These are phyloP conservation scores for Tricholoma sp. DNA, from an alignment of 768 basidiomycete species.

Conservation along the genomic window DNA sequence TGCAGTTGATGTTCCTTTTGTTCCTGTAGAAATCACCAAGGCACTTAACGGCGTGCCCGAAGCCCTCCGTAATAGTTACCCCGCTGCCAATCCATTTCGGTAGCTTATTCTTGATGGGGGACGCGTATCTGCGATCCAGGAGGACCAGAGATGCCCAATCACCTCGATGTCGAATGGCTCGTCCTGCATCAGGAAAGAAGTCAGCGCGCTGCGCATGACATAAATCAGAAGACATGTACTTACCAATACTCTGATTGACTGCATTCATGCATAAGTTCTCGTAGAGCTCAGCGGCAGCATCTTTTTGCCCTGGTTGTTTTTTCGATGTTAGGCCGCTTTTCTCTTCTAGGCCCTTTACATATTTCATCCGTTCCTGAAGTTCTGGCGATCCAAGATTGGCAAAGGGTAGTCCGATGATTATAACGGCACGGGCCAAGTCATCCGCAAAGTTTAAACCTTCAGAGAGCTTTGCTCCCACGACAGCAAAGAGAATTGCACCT, in stretches of 20 bases:
- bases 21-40: slow-evolving; percentile 66
- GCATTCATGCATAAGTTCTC: slow-evolving; percentile 91
- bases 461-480: slow-evolving; percentile 95
- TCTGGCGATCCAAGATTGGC: slow-evolving; percentile 90
- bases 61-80: slow-evolving; percentile 53
- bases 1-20: slow-evolving; percentile 29
- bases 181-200: slow-evolving; percentile 42
- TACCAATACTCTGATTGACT: slow-evolving; percentile 96
- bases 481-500: slow-evolving; percentile 87
- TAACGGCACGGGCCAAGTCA: slow-evolving; percentile 77
- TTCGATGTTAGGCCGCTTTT: slow-evolving; percentile 27
- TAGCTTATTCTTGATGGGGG: slow-evolving; percentile 72
- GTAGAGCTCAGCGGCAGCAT: slow-evolving; percentile 80
- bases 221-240: slow-evolving; percentile 17
- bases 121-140: slow-evolving; percentile 78
- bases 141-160: slow-evolving; percentile 93
- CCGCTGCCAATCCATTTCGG: slow-evolving; percentile 83
- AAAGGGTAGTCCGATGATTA: slow-evolving; percentile 89
- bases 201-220: neutral
- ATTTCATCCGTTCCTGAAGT: slow-evolving; percentile 86
- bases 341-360: slow-evolving; percentile 63
- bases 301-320: slow-evolving; percentile 37
- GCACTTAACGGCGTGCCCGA: slow-evolving; percentile 66
- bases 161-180: slow-evolving; percentile 85
- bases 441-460: slow-evolving; percentile 84